Percentiles rank a stretch among this genome's conserved stretches.
Conservation (phyloP, 2,329 filamentous ascomycete genomes). For the Coniochaeta sp. region DNA sequence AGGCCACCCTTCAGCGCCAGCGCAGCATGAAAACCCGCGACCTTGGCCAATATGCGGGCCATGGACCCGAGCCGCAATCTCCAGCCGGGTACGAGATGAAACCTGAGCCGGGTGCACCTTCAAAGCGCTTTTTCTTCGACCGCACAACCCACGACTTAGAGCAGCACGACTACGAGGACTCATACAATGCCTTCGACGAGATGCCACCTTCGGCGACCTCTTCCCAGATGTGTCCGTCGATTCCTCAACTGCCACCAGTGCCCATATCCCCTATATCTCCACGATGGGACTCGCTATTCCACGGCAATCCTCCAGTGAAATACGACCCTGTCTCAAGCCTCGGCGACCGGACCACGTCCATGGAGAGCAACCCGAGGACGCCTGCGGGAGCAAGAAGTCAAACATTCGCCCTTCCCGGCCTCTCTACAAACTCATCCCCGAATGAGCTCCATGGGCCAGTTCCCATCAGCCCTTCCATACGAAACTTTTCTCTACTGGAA, state of each 20-base stretch:
- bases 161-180: conserved; percentile 5
- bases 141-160: conserved; percentile 9
- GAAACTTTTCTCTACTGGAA: background rate
- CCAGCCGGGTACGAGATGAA: background rate
- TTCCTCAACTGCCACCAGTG: conserved; percentile 22
- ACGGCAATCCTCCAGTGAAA: conserved; percentile 17
- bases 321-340: conserved; percentile 13
- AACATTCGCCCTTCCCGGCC: conserved; percentile 3
- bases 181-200: background rate
- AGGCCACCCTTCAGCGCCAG: conserved; percentile 8
- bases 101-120: background rate
- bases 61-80: background rate
- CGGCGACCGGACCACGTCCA: conserved; percentile 5
- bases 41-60: conserved; percentile 14
- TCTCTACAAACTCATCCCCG: background rate
- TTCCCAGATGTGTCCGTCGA: conserved; percentile 2
- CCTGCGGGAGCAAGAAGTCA: conserved; percentile 11
- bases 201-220: background rate
- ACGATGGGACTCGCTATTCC: conserved; percentile 36
- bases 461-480: background rate
- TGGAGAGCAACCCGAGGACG: conserved; percentile 7
- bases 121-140: conserved; percentile 16
- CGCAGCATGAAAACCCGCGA: conserved; percentile 15
- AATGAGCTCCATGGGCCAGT: background rate
- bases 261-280: conserved; percentile 28